Conservation (phyloP, 148 eudicot species). For the Persicaria tinctoria region DNA sequence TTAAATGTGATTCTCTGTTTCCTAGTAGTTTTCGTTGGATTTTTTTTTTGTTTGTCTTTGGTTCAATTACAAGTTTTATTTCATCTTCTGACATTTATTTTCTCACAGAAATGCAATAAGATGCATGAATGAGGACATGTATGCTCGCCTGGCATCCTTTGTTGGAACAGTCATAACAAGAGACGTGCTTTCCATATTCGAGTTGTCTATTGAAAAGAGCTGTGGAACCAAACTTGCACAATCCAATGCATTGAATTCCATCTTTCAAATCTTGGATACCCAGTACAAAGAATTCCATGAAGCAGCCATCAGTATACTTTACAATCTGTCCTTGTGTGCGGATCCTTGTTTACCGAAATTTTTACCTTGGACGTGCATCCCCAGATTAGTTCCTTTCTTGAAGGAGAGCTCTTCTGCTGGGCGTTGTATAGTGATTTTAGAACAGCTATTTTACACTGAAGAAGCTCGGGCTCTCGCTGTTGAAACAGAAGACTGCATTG, state of each 20-base stretch:
- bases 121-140: constrained; percentile 36
- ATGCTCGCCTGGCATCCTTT: constrained; percentile 43
- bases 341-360: constrained; percentile 15
- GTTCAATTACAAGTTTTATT: neutral
- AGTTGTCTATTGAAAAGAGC: constrained; percentile 31
- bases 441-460: constrained; percentile 38
- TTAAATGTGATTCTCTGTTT: neutral
- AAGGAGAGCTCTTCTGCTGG: constrained; percentile 39
- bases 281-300: constrained; percentile 32
- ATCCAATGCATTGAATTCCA: constrained; percentile 36
- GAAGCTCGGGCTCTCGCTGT: constrained; percentile 32
- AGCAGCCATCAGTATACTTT: constrained; percentile 42
- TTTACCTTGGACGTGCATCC: constrained; percentile 27
- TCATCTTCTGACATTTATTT: neutral
- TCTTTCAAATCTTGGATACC: constrained; percentile 39
- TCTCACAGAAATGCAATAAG: constrained; percentile 35
- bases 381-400: constrained; percentile 46
- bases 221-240: constrained; percentile 29
- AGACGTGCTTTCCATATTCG: constrained; percentile 54
- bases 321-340: constrained; percentile 37
- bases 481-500: constrained; percentile 63
- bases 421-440: constrained; percentile 46
- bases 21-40: neutral
- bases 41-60: neutral
- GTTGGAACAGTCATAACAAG: constrained; percentile 38